phyloP scores from a whole-genome alignment of 2,329 filamentous ascomycete species.

The Penicillium glabrum region DNA sequence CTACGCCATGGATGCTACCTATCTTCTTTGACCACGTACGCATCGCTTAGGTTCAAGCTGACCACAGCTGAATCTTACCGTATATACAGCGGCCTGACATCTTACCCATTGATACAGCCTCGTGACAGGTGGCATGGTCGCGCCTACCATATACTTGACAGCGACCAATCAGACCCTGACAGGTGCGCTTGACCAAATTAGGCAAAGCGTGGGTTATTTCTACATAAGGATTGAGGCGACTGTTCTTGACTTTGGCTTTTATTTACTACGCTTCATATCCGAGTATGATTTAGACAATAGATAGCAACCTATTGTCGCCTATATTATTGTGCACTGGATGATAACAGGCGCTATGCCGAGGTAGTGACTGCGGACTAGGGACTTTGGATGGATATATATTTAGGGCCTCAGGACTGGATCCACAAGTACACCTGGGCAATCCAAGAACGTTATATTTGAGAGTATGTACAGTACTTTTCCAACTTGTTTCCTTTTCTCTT shows the following conservation, averaged over 20 bases:
- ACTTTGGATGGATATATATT: too few relatives aligned
- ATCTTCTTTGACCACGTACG: neutral
- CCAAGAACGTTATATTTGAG: too few relatives aligned
- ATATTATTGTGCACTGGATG: too few relatives aligned
- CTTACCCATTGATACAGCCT: neutral
- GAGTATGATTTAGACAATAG: too few relatives aligned
- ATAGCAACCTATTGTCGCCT: too few relatives aligned
- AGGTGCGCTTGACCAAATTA: neutral
- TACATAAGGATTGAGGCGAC: neutral
- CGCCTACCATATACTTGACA: neutral
- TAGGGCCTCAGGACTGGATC: too few relatives aligned
- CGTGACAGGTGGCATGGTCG: neutral
- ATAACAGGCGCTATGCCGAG: too few relatives aligned
- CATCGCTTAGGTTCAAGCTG: neutral
- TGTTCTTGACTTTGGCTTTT: neutral
- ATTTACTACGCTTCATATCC: too few relatives aligned
- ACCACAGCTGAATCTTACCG: neutral
- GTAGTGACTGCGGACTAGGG: too few relatives aligned
- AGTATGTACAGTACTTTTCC: neutral
- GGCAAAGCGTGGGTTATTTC: neutral
- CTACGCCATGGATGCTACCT: neutral
- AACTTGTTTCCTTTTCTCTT: neutral
- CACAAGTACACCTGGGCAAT: too few relatives aligned
- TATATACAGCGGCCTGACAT: neutral
- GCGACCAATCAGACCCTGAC: neutral